Evolutionary conservation across 2,329 filamentous ascomycete species (phyloP).

Genomic region (Epichloe baconii): DNA sequence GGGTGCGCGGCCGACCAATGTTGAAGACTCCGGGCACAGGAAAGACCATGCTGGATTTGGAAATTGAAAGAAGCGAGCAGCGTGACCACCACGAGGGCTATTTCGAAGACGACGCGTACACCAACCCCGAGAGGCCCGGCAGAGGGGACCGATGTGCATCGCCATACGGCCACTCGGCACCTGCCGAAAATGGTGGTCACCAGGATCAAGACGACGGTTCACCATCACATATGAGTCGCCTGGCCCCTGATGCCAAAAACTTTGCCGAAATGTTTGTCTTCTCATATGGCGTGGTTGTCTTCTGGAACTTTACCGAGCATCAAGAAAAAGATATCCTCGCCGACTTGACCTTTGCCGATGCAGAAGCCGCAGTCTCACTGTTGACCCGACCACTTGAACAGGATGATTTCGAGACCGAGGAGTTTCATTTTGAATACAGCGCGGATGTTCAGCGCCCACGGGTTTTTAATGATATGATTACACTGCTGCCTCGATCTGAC

Average conservation of each 20-base stretch:
- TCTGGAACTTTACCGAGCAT: slow-evolving; percentile 95
- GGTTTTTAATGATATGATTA: slow-evolving; percentile 99
- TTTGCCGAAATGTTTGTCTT: slow-evolving; percentile 97
- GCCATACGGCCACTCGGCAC: slow-evolving; percentile 20
- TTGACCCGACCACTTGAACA: slow-evolving; percentile 71
- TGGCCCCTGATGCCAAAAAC: slow-evolving; percentile 58
- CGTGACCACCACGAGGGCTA: slow-evolving; percentile 87
- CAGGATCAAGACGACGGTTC: slow-evolving; percentile 26
- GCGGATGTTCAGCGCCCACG: slow-evolving; percentile 71
- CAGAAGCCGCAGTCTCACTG: slow-evolving; percentile 50
- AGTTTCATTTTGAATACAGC: slow-evolving; percentile 98
- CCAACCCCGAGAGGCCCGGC: slow-evolving; percentile 19
- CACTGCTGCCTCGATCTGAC: slow-evolving; percentile 73
- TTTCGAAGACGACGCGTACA: slow-evolving; percentile 59
- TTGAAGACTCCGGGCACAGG: slow-evolving; percentile 81
- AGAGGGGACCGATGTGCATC: slow-evolving; percentile 15
- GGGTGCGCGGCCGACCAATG: slow-evolving; percentile 79
- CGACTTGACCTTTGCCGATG: slow-evolving; percentile 78
- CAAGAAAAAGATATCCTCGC: slow-evolving; percentile 96
- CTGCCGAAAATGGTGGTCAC: slow-evolving; percentile 17
- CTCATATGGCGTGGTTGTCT: slow-evolving; percentile 92
- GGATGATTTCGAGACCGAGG: slow-evolving; percentile 90
- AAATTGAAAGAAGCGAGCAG: slow-evolving; percentile 87
- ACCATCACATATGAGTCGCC: slow-evolving; percentile 40
- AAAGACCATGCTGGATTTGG: slow-evolving; percentile 82